Evolutionary conservation across 1,284 basidiomycete species (phyloP), one percentile per base, ranked within the genome.

Genomic region (Heterobasidion parviporum): DNA sequence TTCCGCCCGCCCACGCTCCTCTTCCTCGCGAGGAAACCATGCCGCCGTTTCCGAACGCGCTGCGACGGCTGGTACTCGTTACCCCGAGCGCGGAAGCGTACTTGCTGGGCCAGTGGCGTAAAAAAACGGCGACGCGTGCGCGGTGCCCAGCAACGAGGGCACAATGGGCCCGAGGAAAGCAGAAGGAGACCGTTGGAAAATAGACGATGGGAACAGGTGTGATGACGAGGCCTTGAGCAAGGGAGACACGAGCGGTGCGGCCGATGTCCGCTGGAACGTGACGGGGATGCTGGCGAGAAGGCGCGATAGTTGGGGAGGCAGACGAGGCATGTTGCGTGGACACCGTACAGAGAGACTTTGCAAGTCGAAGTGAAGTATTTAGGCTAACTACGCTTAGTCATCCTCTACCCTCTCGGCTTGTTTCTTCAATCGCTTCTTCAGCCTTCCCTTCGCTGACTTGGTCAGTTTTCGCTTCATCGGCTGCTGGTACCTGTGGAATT

Each of bases 51-150:
- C 52, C 93, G 75, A 67, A 90, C 90, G 52, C 92, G 78, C 72
- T 94, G 92, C 0, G 87, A 91, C 2, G 92, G 92, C 67, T 94
- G 92, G 67, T 94, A 96, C 69, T 92, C 89, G 36, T 80, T 78
- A 36, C 92, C 92, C 38, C 76, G 71, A 50, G 78, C 71, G 35
- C 67, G 70, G 62, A 72, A 76, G 14, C 83, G 78, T 14, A 75
- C 68, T 62, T 82, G 81, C 47, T 49, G 47, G 2, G 12, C 20
- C 26, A 33, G 14, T 14, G 47, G 47, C 10, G 18, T 15, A 26
- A 14, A 33, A n/a, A 15, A 33, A 20, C 2, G 47, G 20, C 8
- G 20, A 20, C 14, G 47, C 47, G 14, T 26, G 18, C 26, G 18
- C 16, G 15, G 47, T 20, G 18, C 15, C 14, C 7, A 32, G 47